Conservation (phyloP, 2,329 filamentous ascomycete species). For the Monilinia fructicola region DNA sequence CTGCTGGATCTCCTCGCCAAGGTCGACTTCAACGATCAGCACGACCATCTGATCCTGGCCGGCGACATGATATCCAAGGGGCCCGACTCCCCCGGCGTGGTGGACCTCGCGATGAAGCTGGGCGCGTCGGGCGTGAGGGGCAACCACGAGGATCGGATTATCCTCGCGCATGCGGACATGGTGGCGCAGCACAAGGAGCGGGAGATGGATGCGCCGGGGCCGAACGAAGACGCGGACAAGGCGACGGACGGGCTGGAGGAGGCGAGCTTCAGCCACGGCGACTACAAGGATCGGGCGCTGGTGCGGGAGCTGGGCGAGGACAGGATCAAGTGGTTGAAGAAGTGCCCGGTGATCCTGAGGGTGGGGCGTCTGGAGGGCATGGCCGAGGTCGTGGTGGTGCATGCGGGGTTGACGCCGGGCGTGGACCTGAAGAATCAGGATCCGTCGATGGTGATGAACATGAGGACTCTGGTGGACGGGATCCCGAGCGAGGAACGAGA, state of each 20-base stretch:
- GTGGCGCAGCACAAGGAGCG: constrained; percentile 38
- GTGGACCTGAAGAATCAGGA: constrained; percentile 69
- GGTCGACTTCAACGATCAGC: constrained; percentile 58
- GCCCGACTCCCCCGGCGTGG: constrained; percentile 75
- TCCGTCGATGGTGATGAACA: constrained; percentile 84
- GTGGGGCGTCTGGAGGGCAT: constrained; percentile 61
- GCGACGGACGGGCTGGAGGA: constrained; percentile 34
- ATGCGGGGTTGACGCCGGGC: constrained; percentile 81
- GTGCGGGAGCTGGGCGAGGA: constrained; percentile 41
- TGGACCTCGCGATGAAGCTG: constrained; percentile 71
- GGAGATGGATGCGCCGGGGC: constrained; percentile 30
- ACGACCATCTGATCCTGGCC: constrained; percentile 73
- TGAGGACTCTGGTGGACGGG: constrained; percentile 60
- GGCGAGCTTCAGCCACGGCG: constrained; percentile 34
- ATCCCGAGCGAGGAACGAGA: constrained; percentile 36
- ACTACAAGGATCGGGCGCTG: constrained; percentile 37
- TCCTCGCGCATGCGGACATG: constrained; percentile 59
- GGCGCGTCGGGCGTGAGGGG: constrained; percentile 82
- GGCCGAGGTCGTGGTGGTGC: constrained; percentile 72
- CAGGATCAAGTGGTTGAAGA: constrained; percentile 68
- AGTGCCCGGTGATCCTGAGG: constrained; percentile 75
- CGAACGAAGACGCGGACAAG: constrained; percentile 37
- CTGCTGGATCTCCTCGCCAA: constrained; percentile 66
- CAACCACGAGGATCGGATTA: constrained; percentile 86
- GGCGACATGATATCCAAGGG: constrained; percentile 87